Conservation (phyloP, 495 filamentous ascomycete species). For the Trichocladium uniseriatum region DNA sequence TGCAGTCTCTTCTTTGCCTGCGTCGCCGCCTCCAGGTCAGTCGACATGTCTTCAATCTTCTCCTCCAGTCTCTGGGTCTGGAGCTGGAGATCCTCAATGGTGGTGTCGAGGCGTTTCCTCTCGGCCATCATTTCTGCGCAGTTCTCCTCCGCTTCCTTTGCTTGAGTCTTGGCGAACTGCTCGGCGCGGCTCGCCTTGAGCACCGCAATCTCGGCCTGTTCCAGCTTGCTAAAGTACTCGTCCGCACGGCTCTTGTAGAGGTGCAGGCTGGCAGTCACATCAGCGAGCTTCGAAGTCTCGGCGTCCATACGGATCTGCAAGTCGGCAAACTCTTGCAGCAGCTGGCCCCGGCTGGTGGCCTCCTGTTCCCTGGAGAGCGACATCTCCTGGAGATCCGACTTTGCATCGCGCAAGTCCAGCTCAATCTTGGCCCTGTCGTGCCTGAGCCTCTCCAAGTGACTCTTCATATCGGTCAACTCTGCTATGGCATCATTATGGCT, state of each 20-base stretch:
- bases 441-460: slow-evolving; percentile 75
- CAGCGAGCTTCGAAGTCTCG: slow-evolving; percentile 74
- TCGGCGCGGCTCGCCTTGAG: slow-evolving; percentile 87
- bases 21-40: slow-evolving; percentile 75
- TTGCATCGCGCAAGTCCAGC: slow-evolving; percentile 80
- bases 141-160: slow-evolving; percentile 81
- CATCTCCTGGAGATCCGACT: slow-evolving; percentile 76
- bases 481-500: slow-evolving; percentile 76
- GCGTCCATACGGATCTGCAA: slow-evolving; percentile 87
- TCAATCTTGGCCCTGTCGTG: slow-evolving; percentile 68
- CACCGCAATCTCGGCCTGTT: slow-evolving; percentile 92
- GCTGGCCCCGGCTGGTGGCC: slow-evolving; percentile 67
- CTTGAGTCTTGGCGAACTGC: slow-evolving; percentile 84
- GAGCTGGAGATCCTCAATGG: slow-evolving; percentile 82
- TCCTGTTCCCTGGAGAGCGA: slow-evolving; percentile 72
- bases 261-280: slow-evolving; percentile 72
- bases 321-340: slow-evolving; percentile 88
- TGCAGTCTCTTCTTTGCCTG: slow-evolving; percentile 93
- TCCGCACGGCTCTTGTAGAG: slow-evolving; percentile 90
- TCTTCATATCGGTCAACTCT: slow-evolving; percentile 77
- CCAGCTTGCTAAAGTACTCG: slow-evolving; percentile 95
- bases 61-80: slow-evolving; percentile 85
- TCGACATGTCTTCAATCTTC: slow-evolving; percentile 81
- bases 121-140: slow-evolving; percentile 87
- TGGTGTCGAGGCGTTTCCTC: slow-evolving; percentile 77